phyloP scores from a whole-genome alignment of 768 basidiomycete genomes.

The Hypholoma sublateritium region DNA sequence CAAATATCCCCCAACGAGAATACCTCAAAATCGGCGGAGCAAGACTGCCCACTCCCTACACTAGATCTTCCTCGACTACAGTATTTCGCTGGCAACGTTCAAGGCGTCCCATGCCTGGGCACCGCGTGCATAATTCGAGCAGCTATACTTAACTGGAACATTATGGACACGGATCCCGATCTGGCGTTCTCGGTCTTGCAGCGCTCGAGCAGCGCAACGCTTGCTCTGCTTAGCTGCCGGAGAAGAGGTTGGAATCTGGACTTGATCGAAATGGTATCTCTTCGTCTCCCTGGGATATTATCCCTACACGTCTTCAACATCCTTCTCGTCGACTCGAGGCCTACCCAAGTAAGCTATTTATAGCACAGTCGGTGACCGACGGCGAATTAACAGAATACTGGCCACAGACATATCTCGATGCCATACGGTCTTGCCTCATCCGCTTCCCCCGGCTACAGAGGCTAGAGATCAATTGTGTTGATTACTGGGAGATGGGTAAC shows the following conservation, averaged over 20 bases:
- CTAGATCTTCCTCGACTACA: slow-evolving; percentile 32
- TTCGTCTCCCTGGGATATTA: slow-evolving; percentile 31
- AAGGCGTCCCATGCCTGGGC: slow-evolving; percentile 28
- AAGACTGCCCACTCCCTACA: slow-evolving; percentile 8
- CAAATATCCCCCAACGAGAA: slow-evolving; percentile 34
- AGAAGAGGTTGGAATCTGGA: slow-evolving; percentile 41
- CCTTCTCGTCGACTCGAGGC: slow-evolving; percentile 30
- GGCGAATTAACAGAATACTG: background rate
- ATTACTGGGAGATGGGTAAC: slow-evolving; percentile 29
- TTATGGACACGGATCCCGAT: slow-evolving; percentile 26
- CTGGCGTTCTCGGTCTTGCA: slow-evolving; percentile 31
- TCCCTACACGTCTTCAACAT: slow-evolving; percentile 36
- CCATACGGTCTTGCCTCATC: slow-evolving; percentile 24
- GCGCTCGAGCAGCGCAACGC: slow-evolving; percentile 28
- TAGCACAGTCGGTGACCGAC: background rate
- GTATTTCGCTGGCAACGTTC: slow-evolving; percentile 36
- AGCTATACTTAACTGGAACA: slow-evolving; percentile 37
- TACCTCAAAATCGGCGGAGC: slow-evolving; percentile 9
- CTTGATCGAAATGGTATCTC: slow-evolving; percentile 32
- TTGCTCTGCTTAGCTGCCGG: slow-evolving; percentile 35
- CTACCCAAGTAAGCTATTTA: slow-evolving; percentile 25
- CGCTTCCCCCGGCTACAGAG: slow-evolving; percentile 32
- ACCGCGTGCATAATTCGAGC: slow-evolving; percentile 28
- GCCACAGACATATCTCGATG: slow-evolving; percentile 24
- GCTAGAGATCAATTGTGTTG: slow-evolving; percentile 31